A percentile compares a stretch with the other conserved stretches of the same genome.
phyloP scores from a whole-genome alignment of 768 basidiomycete genomes.

The Kwoniella sp. region DNA sequence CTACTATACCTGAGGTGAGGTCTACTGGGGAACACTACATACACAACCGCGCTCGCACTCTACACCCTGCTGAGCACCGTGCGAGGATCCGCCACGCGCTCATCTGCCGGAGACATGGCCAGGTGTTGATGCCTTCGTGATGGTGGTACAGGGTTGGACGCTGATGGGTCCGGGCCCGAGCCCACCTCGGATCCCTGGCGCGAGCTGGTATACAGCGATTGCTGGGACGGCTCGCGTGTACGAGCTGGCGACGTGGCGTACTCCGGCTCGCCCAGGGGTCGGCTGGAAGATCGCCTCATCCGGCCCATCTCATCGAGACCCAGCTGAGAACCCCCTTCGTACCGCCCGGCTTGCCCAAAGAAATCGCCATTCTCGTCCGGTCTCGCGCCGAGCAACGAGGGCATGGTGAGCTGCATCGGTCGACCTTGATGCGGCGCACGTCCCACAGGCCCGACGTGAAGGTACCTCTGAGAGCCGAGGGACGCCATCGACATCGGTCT shows the following conservation, averaged over 20 bases:
- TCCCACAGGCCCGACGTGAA: conserved; percentile 28
- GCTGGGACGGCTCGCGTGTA: background rate
- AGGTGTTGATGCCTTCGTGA: background rate
- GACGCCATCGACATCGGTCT: conserved; percentile 29
- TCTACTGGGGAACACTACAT: no score
- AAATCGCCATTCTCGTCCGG: conserved; percentile 24
- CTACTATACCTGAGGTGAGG: no score
- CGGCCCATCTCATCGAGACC: conserved; percentile 33
- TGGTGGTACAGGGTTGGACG: conserved; percentile 5
- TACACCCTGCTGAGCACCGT: no score
- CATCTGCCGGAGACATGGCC: no score
- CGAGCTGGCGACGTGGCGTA: conserved; percentile 6
- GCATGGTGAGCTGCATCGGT: conserved; percentile 34
- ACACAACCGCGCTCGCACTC: no score
- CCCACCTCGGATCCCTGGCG: conserved; percentile 9
- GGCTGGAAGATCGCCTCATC: conserved; percentile 28
- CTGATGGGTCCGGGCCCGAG: background rate
- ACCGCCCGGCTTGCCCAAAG: conserved; percentile 11
- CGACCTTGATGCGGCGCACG: conserved; percentile 37
- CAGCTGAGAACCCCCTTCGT: background rate
- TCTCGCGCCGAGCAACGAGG: conserved; percentile 22
- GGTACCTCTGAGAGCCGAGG: conserved; percentile 18
- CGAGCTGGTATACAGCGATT: conserved; percentile 3
- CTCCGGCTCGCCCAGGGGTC: conserved; percentile 8
- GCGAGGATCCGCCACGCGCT: no score